phyloP scores from a whole-genome alignment of 2,329 filamentous ascomycete genomes.

The Sclerotinia glacialis region DNA sequence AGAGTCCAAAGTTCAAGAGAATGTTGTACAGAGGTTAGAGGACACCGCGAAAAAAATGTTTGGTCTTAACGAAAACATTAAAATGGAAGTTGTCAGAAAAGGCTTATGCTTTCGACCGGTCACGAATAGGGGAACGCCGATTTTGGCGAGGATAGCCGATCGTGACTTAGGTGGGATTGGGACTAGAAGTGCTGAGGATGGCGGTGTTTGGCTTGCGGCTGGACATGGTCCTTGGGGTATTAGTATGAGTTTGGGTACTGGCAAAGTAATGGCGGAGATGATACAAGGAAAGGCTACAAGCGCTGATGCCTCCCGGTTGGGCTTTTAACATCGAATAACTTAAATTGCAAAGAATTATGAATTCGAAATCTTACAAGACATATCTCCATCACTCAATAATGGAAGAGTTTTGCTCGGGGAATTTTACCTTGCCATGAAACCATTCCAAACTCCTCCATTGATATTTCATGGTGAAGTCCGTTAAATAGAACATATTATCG shows the following conservation, averaged over 20 bases:
- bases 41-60: constrained; percentile 50
- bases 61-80: constrained; percentile 44
- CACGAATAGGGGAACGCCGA: constrained; percentile 60
- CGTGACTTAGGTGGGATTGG: constrained; percentile 51
- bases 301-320: constrained; percentile 57
- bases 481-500: not conserved
- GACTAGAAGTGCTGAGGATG: constrained; percentile 43
- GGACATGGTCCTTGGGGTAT: constrained; percentile 80
- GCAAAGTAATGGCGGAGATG: constrained; percentile 68
- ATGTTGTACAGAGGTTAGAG: constrained; percentile 51
- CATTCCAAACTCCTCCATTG: not conserved
- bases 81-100: constrained; percentile 61
- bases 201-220: constrained; percentile 67
- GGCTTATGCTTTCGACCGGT: constrained; percentile 73
- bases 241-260: constrained; percentile 62
- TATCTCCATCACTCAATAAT: too few relatives aligned
- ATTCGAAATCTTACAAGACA: not conserved
- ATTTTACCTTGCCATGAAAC: not conserved
- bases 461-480: not conserved
- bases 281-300: constrained; percentile 57
- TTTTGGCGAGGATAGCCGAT: constrained; percentile 58
- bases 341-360: not conserved
- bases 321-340: constrained; percentile 31
- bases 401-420: not conserved
- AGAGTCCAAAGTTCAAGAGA: constrained; percentile 47